These are phyloP conservation scores for Colletotrichum echinochloae DNA, from an alignment of 2,329 filamentous ascomycete genomes.

Conservation along the genomic window DNA sequence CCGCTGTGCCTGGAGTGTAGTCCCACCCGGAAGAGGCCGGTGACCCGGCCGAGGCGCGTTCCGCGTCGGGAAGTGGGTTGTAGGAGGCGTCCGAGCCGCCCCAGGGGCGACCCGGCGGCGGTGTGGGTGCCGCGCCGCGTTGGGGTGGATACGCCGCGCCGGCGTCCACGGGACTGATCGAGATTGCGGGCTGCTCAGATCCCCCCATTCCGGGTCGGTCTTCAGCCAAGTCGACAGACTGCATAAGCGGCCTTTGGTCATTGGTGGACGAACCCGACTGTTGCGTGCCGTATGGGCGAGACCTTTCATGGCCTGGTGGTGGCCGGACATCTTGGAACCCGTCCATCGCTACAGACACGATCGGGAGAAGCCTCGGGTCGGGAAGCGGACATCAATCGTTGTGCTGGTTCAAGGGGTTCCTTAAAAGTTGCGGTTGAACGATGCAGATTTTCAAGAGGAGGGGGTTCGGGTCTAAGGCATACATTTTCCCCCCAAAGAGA, in stretches of 20 bases:
- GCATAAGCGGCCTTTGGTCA: slow-evolving; percentile 5
- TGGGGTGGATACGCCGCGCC: neutral
- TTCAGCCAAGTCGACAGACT: neutral
- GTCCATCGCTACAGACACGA: neutral
- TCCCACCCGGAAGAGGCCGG: neutral
- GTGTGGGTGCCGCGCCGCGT: neutral
- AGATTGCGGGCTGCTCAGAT: neutral
- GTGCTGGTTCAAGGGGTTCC: neutral
- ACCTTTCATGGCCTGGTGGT: neutral
- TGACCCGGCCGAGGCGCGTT: neutral
- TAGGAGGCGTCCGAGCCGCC: neutral
- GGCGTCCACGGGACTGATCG: neutral
- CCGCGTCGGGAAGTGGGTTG: neutral
- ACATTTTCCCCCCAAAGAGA: too few relatives aligned
- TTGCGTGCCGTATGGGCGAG: neutral
- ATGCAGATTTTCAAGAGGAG: neutral
- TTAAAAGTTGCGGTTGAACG: too few relatives aligned
- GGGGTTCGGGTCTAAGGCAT: too few relatives aligned
- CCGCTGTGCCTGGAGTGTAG: neutral
- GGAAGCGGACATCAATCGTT: neutral
- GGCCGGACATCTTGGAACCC: neutral
- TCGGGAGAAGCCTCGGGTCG: neutral
- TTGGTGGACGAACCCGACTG: neutral
- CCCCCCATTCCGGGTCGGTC: too few relatives aligned
- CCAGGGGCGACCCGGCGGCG: neutral